These are phyloP conservation scores for Puccinia brachypodii DNA, from an alignment of 1,284 basidiomycete genomes.

Conservation along the genomic window DNA sequence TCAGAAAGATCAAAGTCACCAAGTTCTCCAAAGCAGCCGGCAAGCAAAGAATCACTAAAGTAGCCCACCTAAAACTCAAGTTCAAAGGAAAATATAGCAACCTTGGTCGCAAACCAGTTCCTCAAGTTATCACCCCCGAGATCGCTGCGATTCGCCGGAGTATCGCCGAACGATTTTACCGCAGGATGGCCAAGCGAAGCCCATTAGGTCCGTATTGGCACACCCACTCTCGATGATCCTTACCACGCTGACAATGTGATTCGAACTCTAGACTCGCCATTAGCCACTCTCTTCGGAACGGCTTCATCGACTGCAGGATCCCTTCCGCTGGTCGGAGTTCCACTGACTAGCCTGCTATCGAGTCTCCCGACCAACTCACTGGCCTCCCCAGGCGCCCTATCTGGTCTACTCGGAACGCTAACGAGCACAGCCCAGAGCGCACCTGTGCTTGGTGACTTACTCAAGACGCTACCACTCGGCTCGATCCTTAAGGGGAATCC, in stretches of 20 bases:
- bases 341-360: not conserved
- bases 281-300: not conserved
- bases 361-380: not conserved
- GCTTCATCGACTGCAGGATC: not conserved
- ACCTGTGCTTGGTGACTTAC: not conserved
- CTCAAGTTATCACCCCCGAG: not conserved
- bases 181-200: not conserved
- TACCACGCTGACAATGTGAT: not conserved
- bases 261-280: not conserved
- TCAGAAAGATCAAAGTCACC: too few relatives aligned
- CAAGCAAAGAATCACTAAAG: not conserved
- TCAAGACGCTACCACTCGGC: constrained; percentile 2
- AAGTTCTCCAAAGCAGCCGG: too few relatives aligned
- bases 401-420: not conserved
- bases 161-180: not conserved
- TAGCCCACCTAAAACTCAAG: too few relatives aligned
- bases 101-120: not conserved
- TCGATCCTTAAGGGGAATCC: not conserved
- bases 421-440: not conserved
- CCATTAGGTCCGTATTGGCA: not conserved
- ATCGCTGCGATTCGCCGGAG: not conserved
- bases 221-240: not conserved
- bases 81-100: not conserved
- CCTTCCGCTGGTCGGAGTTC: not conserved
- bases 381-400: not conserved